Evolutionary conservation across 352 stramenopile genomes (phyloP).

Genomic region (Pythium apleroticum): DNA sequence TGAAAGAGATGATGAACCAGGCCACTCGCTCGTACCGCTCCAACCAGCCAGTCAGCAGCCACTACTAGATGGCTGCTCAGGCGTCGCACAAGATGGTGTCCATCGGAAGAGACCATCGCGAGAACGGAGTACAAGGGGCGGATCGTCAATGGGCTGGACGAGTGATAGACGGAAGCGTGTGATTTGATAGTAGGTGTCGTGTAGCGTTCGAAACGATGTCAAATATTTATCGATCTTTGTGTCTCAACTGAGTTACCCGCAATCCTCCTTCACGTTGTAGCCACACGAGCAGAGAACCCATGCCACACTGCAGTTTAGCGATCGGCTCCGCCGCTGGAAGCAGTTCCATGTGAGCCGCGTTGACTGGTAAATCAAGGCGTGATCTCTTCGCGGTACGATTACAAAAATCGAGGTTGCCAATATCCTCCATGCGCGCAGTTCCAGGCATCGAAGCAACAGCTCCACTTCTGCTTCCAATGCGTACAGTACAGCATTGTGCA

Average conservation of each 20-base stretch:
- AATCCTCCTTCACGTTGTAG: no score
- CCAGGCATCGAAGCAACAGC: no score
- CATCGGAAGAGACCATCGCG: slow-evolving; percentile 18
- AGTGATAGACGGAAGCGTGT: background rate
- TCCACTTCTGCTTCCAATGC: no score
- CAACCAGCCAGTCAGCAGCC: slow-evolving; percentile 1
- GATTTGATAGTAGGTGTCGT: background rate
- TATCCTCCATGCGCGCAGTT: no score
- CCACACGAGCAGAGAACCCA: no score
- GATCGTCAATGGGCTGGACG: background rate
- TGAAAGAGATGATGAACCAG: slow-evolving; percentile 67
- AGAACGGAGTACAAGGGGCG: background rate
- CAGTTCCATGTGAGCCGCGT: no score
- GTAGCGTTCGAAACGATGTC: background rate
- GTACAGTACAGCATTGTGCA: no score
- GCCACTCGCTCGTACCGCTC: slow-evolving; percentile 30
- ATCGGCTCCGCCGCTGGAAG: no score
- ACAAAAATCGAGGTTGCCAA: no score
- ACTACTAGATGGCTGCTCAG: slow-evolving; percentile 8
- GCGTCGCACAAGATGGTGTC: background rate
- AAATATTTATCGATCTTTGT: slow-evolving; percentile 1
- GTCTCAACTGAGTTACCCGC: background rate
- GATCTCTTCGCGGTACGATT: no score
- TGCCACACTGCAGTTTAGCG: no score
- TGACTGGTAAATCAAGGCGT: no score